Percentiles rank a stretch among this genome's conserved stretches.
Evolutionary conservation across 352 stramenopile species (phyloP).

Genomic region (Phytophthora constricta): DNA sequence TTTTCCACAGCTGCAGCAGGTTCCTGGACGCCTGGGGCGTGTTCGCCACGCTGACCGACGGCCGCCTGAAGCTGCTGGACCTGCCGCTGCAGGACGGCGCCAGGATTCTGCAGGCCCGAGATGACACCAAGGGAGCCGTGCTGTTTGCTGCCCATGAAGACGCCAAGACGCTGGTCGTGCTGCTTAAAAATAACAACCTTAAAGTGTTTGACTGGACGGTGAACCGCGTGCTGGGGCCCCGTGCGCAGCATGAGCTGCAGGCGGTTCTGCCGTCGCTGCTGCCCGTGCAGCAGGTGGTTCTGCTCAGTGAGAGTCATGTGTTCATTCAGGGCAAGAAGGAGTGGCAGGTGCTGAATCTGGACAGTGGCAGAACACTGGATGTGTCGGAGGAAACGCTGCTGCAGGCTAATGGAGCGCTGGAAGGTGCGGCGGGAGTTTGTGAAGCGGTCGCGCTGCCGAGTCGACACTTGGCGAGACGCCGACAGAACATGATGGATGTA

Average conservation of each 20-base stretch:
- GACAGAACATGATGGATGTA: slow-evolving; percentile 50
- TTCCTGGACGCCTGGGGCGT: slow-evolving; percentile 80
- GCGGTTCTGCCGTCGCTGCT: slow-evolving; percentile 30
- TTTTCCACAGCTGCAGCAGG: slow-evolving; percentile 57
- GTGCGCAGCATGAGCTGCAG: slow-evolving; percentile 66
- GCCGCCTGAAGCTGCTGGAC: slow-evolving; percentile 62
- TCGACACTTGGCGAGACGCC: slow-evolving; percentile 30
- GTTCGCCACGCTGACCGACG: slow-evolving; percentile 61
- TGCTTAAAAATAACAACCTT: slow-evolving; percentile 72
- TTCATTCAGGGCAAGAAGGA: slow-evolving; percentile 71
- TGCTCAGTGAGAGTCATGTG: slow-evolving; percentile 73
- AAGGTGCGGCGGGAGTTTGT: slow-evolving; percentile 33
- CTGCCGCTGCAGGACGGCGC: slow-evolving; percentile 63
- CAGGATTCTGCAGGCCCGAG: slow-evolving; percentile 31
- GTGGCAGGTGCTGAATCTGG: slow-evolving; percentile 69
- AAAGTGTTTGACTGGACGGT: slow-evolving; percentile 82
- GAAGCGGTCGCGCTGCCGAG: slow-evolving; percentile 52
- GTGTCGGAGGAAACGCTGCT: slow-evolving; percentile 28
- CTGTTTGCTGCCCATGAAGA: slow-evolving; percentile 64
- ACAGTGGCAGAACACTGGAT: slow-evolving; percentile 58
- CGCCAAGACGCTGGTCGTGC: slow-evolving; percentile 52
- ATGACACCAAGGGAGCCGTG: slow-evolving; percentile 69
- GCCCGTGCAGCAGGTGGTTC: slow-evolving; percentile 59
- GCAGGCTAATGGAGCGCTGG: slow-evolving; percentile 32
- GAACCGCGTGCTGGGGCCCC: slow-evolving; percentile 54